Percentiles rank a stretch among this genome's conserved stretches.
Evolutionary conservation across 179 eudicot genomes (phyloP).

Genomic region (Nepenthes alata): DNA sequence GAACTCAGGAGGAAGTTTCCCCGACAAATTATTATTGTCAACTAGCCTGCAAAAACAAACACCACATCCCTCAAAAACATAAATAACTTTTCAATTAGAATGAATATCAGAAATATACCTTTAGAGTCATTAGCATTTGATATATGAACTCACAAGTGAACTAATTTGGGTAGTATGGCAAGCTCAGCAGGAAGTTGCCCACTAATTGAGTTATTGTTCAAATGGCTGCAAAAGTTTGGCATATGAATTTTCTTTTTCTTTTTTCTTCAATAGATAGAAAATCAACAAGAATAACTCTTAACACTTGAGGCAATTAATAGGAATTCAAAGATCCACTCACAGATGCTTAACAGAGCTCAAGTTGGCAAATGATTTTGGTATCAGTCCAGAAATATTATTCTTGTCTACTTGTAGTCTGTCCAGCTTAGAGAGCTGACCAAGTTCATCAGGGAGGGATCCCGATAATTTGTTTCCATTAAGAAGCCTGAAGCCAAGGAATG

Average conservation of each 20-base stretch:
- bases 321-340: constrained; percentile 16
- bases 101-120: neutral
- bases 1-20: constrained; percentile 50
- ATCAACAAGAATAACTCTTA: neutral
- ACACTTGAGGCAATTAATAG: neutral
- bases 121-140: constrained; percentile 3
- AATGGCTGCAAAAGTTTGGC: constrained; percentile 45
- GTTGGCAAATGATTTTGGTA: constrained; percentile 63
- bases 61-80: neutral
- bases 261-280: neutral
- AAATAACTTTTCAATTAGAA: neutral
- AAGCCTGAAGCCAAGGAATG: constrained; percentile 40
- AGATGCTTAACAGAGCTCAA: constrained; percentile 23
- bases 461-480: constrained; percentile 83
- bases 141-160: constrained; percentile 55
- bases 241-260: neutral
- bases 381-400: constrained; percentile 73
- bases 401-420: constrained; percentile 85
- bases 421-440: constrained; percentile 66
- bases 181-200: constrained; percentile 67
- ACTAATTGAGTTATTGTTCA: constrained; percentile 75
- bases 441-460: constrained; percentile 78
- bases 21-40: constrained; percentile 64
- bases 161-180: constrained; percentile 32
- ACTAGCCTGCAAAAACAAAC: constrained; percentile 36